A percentile compares a stretch with the other conserved stretches of the same genome.
Evolutionary conservation across 2,329 filamentous ascomycete genomes (phyloP).

Genomic region (Xylaria sp.): DNA sequence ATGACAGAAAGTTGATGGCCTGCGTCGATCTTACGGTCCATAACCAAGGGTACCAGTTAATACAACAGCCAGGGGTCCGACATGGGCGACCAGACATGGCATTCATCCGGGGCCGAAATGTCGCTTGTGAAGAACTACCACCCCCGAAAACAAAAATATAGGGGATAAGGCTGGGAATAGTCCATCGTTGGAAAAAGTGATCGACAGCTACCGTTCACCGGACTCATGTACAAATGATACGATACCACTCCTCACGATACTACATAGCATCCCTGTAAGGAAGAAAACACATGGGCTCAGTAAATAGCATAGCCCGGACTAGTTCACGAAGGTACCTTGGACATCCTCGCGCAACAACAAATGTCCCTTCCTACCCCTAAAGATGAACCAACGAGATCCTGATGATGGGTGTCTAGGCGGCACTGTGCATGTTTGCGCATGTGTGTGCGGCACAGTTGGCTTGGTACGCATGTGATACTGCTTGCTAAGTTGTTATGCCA

Average conservation of each 20-base stretch:
- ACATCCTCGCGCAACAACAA: background rate
- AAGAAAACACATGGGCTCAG: background rate
- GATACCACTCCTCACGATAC: background rate
- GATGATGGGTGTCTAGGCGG: background rate
- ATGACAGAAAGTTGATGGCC: conserved; percentile 10
- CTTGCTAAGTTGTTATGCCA: background rate
- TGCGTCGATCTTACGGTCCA: conserved; percentile 29
- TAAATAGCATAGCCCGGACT: background rate
- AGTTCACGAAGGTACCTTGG: background rate
- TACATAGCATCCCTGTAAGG: background rate
- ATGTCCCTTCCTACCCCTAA: background rate
- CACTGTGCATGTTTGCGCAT: conserved; percentile 14
- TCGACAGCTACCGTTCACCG: conserved; percentile 1
- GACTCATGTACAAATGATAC: background rate
- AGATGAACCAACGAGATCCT: background rate
- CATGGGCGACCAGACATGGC: conserved; percentile 12
- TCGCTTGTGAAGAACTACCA: conserved; percentile 5
- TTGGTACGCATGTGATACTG: background rate
- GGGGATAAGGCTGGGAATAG: conserved; percentile 15
- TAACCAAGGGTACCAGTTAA: background rate
- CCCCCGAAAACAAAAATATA: background rate
- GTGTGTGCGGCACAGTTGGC: background rate
- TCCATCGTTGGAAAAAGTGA: conserved; percentile 10
- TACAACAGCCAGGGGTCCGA: conserved; percentile 10
- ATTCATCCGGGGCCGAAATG: conserved; percentile 18